phyloP scores from a whole-genome alignment of 192 early-diverging fungal species.

The Physocladia obscura region DNA sequence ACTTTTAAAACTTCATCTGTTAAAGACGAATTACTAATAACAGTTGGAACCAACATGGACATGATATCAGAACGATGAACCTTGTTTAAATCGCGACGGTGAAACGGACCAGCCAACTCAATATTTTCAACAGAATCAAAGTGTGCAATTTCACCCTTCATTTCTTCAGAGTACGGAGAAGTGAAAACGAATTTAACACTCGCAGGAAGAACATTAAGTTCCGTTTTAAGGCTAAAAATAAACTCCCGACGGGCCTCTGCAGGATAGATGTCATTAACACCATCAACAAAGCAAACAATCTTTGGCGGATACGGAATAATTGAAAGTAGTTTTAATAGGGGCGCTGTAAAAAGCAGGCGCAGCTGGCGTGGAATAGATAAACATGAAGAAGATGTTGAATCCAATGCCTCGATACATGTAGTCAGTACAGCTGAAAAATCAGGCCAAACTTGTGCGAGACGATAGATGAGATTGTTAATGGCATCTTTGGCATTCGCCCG shows the following conservation, averaged over 20 bases:
- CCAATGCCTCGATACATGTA: background rate
- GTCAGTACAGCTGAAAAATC: background rate
- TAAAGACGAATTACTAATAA: no score
- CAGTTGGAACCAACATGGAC: no score
- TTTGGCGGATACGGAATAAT: background rate
- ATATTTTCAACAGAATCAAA: constrained; percentile 1
- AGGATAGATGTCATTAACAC: background rate
- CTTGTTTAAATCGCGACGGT: constrained; percentile 4
- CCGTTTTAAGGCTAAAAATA: background rate
- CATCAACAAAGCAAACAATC: constrained; percentile 22
- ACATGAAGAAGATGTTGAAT: background rate
- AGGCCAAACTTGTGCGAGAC: constrained; percentile 13
- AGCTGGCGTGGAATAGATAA: background rate
- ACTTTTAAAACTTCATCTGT: background rate
- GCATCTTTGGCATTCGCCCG: background rate
- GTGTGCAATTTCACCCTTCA: background rate
- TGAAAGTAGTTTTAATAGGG: background rate
- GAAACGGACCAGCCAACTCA: constrained; percentile 12
- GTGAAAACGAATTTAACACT: constrained; percentile 21
- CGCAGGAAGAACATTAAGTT: background rate
- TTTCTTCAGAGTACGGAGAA: background rate
- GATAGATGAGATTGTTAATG: constrained; percentile 20
- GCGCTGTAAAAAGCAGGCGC: constrained; percentile 3
- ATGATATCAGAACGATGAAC: background rate
- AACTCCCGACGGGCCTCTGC: background rate